Conservation (phyloP, 2,329 filamentous ascomycete genomes). For the Neofusicoccum cordaticola region DNA sequence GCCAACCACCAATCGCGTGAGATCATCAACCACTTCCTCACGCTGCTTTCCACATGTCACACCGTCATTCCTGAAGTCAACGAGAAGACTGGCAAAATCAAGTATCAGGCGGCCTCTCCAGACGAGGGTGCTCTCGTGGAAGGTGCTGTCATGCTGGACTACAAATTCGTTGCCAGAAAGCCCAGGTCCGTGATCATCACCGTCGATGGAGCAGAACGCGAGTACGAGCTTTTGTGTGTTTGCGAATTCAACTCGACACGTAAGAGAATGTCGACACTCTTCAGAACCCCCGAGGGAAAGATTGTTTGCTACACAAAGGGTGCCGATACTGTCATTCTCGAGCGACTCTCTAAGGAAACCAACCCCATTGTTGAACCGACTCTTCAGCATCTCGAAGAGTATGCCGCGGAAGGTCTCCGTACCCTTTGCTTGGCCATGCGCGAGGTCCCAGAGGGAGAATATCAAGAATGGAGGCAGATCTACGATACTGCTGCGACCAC, state of each 20-base stretch:
- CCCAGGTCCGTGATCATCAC: constrained; percentile 83
- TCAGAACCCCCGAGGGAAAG: constrained; percentile 93
- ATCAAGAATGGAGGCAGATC: constrained; percentile 78
- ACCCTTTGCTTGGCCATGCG: constrained; percentile 94
- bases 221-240: constrained; percentile 92
- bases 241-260: constrained; percentile 98
- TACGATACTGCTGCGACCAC: constrained; percentile 88
- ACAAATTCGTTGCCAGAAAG: constrained; percentile 86
- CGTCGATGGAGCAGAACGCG: constrained; percentile 66
- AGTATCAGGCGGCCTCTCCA: constrained; percentile 95
- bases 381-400: constrained; percentile 93
- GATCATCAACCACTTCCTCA: constrained; percentile 80
- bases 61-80: constrained; percentile 92
- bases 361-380: constrained; percentile 85
- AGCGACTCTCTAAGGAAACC: constrained; percentile 76
- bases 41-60: constrained; percentile 85
- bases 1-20: constrained; percentile 56
- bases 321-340: constrained; percentile 94
- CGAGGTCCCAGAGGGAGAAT: constrained; percentile 87
- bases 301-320: constrained; percentile 94
- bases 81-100: constrained; percentile 73
- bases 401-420: constrained; percentile 90
- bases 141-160: constrained; percentile 80
- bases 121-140: constrained; percentile 97
- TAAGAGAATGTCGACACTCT: constrained; percentile 97